Evolutionary conservation across 2,329 filamentous ascomycete species (phyloP).

Genomic region (Rhynchosporium secalis): DNA sequence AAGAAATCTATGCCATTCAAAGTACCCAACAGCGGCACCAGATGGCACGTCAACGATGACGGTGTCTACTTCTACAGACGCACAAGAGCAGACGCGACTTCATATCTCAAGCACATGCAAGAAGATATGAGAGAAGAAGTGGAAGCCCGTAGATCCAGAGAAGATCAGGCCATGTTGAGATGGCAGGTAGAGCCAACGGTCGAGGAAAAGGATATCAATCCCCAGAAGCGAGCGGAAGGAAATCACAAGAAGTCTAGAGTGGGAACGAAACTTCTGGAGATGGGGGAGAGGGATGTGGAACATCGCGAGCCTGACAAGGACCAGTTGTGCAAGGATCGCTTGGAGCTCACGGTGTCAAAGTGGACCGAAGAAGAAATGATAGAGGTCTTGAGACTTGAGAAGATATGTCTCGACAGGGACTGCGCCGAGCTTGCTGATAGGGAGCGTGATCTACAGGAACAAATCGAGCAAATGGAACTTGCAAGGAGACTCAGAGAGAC

Average conservation of each 20-base stretch:
- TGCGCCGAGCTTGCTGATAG: background rate
- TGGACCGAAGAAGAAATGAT: background rate
- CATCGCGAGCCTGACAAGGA: background rate
- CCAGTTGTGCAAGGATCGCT: background rate
- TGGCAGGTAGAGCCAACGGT: background rate
- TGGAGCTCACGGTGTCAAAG: background rate
- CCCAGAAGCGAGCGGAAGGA: background rate
- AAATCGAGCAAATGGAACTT: background rate
- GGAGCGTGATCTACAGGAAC: background rate
- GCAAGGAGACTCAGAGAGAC: background rate
- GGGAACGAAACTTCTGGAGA: background rate
- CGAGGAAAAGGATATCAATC: background rate
- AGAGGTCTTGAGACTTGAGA: background rate
- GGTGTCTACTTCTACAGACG: background rate
- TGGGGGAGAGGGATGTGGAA: too few relatives aligned
- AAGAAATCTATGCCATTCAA: background rate
- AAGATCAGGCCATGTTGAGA: background rate
- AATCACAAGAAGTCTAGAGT: background rate
- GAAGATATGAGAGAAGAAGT: background rate
- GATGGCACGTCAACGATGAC: background rate
- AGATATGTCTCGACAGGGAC: background rate
- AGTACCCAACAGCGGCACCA: background rate
- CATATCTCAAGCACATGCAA: background rate
- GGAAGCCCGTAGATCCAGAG: background rate
- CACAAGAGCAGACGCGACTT: background rate